Percentiles rank a stretch among this genome's conserved stretches.
Evolutionary conservation across 139 green algal genomes (phyloP).

Genomic region (Coccomyxa sp.): DNA sequence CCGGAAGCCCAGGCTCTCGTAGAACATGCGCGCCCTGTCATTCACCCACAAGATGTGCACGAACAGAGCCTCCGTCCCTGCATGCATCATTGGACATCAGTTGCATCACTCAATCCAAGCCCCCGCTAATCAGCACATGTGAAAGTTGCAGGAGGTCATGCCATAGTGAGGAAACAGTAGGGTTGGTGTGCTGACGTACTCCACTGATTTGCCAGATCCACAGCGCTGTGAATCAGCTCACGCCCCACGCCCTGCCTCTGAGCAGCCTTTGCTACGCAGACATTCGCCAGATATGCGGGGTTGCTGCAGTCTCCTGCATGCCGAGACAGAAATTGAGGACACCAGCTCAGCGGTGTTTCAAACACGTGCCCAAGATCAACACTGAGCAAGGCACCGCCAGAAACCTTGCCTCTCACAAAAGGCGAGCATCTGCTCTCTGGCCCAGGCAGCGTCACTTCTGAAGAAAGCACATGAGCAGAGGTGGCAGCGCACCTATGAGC

Average conservation of each 20-base stretch:
- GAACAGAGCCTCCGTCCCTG: constrained; percentile 36
- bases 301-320: constrained; percentile 23
- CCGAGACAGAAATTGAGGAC: too few species aligned
- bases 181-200: not conserved
- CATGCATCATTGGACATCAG: not conserved
- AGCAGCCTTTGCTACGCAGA: constrained; percentile 30
- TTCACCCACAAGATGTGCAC: constrained; percentile 56
- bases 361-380: too few species aligned
- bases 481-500: constrained; percentile 28
- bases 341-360: not conserved
- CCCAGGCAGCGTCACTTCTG: too few species aligned
- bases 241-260: constrained; percentile 32
- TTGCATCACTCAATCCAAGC: too few species aligned
- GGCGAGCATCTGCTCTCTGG: too few species aligned
- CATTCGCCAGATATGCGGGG: constrained; percentile 50
- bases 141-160: not conserved
- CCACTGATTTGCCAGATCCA: not conserved
- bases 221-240: not conserved
- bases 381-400: too few species aligned
- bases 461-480: too few species aligned
- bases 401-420: too few species aligned
- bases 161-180: not conserved
- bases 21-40: constrained; percentile 32
- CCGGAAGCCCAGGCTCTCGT: constrained; percentile 35
- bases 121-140: not conserved